Evolutionary conservation across 495 filamentous ascomycete genomes (phyloP).

Genomic region (Aspergillus avenaceus): DNA sequence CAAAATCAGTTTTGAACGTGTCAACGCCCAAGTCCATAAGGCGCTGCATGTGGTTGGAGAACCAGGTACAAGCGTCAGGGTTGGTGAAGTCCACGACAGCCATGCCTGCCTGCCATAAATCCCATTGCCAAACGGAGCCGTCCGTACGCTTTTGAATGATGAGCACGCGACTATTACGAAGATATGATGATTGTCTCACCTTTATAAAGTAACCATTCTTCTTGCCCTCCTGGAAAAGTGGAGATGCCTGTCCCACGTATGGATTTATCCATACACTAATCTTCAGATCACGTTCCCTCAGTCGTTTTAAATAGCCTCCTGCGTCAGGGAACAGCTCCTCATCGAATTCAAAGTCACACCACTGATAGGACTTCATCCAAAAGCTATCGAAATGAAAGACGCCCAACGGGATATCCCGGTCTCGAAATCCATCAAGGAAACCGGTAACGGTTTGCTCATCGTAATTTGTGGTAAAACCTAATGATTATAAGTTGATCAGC

Average conservation of each 20-base stretch:
- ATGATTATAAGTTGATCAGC: not conserved
- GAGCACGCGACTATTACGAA: not conserved
- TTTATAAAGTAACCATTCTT: slow-evolving; percentile 66
- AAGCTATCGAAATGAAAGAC: slow-evolving; percentile 73
- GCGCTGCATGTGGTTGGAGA: slow-evolving; percentile 47
- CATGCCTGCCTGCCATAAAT: slow-evolving; percentile 73
- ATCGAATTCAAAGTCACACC: slow-evolving; percentile 72
- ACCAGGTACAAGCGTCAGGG: slow-evolving; percentile 61
- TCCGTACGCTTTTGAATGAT: slow-evolving; percentile 46
- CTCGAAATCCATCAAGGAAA: slow-evolving; percentile 65
- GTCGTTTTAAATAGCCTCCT: slow-evolving; percentile 53
- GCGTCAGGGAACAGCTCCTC: slow-evolving; percentile 65
- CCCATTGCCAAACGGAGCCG: slow-evolving; percentile 70
- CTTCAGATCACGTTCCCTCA: slow-evolving; percentile 59
- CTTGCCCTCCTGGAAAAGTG: slow-evolving; percentile 59
- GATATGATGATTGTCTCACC: slow-evolving; percentile 15
- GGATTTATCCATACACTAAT: slow-evolving; percentile 73
- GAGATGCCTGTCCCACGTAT: slow-evolving; percentile 64
- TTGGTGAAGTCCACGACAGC: slow-evolving; percentile 72
- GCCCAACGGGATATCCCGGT: slow-evolving; percentile 59
- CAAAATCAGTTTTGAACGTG: slow-evolving; percentile 71
- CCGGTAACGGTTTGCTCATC: slow-evolving; percentile 62
- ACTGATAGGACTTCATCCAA: slow-evolving; percentile 64
- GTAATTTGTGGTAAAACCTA: slow-evolving; percentile 64
- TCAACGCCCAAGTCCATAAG: slow-evolving; percentile 65